A percentile compares a stretch with the other conserved stretches of the same genome.
These are phyloP conservation scores for Ophiocordyceps sinensis DNA, from an alignment of 2,329 filamentous ascomycete species.

Conservation along the genomic window DNA sequence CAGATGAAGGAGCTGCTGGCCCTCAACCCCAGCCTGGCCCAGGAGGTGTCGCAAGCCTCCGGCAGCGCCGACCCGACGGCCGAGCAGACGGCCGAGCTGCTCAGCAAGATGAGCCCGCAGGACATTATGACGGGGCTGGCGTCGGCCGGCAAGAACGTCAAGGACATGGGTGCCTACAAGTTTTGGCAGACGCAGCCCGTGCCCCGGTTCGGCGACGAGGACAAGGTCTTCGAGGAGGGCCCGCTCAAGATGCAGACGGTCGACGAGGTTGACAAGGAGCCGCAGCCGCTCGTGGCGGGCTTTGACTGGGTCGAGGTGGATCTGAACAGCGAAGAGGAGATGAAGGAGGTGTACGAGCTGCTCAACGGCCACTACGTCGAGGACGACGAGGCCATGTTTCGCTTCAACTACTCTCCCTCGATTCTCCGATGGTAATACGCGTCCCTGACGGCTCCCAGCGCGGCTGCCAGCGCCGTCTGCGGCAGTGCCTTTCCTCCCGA, in stretches of 20 bases:
- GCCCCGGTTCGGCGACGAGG: conserved; percentile 57
- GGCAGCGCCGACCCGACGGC: conserved; percentile 20
- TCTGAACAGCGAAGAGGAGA: conserved; percentile 58
- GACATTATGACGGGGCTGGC: conserved; percentile 65
- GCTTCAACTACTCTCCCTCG: conserved; percentile 84
- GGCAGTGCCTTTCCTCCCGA: no score
- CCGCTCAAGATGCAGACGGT: conserved; percentile 70
- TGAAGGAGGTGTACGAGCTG: conserved; percentile 84
- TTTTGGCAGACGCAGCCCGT: conserved; percentile 99
- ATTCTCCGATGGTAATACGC: conserved; percentile 67
- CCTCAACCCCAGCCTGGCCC: conserved; percentile 58
- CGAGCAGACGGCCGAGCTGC: conserved; percentile 32
- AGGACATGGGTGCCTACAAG: conserved; percentile 95
- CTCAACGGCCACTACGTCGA: conserved; percentile 93
- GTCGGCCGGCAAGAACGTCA: conserved; percentile 71
- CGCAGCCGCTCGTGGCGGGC: conserved; percentile 58
- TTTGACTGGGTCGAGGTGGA: conserved; percentile 96
- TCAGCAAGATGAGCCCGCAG: conserved; percentile 51
- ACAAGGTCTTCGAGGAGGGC: conserved; percentile 52
- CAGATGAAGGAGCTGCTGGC: conserved; percentile 52
- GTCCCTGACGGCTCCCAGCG: no score
- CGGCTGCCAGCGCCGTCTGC: no score
- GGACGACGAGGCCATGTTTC: conserved; percentile 92
- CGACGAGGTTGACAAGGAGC: conserved; percentile 65
- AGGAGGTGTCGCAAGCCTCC: conserved; percentile 30